Percentiles rank a stretch among this genome's conserved stretches.
Conservation (phyloP, 371 early-diverging fungal genomes). For the Dichotomocladium elegans region DNA sequence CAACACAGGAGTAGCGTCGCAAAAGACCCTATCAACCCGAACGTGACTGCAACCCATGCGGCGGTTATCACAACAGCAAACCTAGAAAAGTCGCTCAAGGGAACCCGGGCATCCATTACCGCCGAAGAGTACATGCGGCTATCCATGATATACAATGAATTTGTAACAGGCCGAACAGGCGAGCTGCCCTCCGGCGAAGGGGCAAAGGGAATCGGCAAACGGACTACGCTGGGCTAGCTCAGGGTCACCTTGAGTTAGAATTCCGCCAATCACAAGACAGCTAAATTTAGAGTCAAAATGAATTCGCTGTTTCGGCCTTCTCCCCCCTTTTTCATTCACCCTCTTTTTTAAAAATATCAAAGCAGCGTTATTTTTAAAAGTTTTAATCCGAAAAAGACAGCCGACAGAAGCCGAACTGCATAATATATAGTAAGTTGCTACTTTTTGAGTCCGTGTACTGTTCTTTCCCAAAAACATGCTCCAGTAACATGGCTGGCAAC, state of each 20-base stretch:
- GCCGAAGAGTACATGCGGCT: conserved; percentile 57
- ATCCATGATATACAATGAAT: conserved; percentile 60
- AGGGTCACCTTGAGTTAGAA: neutral
- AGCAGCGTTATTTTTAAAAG: conserved; percentile 7
- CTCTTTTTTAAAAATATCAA: conserved; percentile 6
- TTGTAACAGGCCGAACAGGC: conserved; percentile 65
- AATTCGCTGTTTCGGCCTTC: no score
- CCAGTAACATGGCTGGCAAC: no score
- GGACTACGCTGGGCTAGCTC: conserved; percentile 55
- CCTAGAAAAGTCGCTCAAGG: conserved; percentile 56
- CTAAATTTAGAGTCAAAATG: neutral
- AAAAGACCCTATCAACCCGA: conserved; percentile 5
- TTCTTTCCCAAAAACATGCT: no score
- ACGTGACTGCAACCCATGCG: conserved; percentile 10
- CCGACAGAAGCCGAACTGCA: conserved; percentile 11
- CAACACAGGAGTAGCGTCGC: neutral
- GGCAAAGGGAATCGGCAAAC: conserved; percentile 64
- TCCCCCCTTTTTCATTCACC: neutral
- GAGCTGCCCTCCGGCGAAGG: conserved; percentile 65
- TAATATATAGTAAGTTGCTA: conserved; percentile 6
- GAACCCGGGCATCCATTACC: conserved; percentile 64
- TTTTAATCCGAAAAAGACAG: conserved; percentile 11
- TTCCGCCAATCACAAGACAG: conserved; percentile 1
- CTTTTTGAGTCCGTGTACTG: no score
- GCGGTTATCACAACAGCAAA: conserved; percentile 48